Evolutionary conservation across 2,329 filamentous ascomycete species (phyloP), one percentile per base, ranked within the genome.

Genomic region (Colletotrichum sansevieriae): DNA sequence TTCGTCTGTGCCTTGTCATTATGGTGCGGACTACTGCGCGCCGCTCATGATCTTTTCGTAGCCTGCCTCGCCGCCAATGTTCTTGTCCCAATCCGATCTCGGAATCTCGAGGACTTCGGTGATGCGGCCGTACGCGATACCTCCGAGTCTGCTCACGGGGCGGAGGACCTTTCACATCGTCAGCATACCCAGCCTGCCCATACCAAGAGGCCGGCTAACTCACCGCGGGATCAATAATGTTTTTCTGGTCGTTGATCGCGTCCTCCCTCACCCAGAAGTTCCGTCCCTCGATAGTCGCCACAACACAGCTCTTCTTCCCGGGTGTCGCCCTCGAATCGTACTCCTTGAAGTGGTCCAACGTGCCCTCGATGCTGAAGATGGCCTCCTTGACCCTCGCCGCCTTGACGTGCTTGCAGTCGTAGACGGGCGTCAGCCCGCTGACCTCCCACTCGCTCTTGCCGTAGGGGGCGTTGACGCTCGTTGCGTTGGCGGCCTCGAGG

Each of bases 251-350:
- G 74, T 97, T 93, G 70, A 97, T 83, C 2, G 94, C 94, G 80
- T 98, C 95, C 77, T 97, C 93, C 61, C 95, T 83, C 2, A 90
- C 94, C 94, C 95, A 98, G 76, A 98, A 97, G 33, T 91, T 85
- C 39, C 92, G 90, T 0, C 94, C 95, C 81, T 98, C 94, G 12
- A 98, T 84, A 39, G 97, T 86, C 2, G 88, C 91, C 71, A 97
- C 76, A 4, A 91, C 90, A 1, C 91, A 89, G 1, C 91, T 91
- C 83, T 90, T 94, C 81, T 90, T 91, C 2, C 92, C 94, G 0
- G 91, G 91, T 2, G 82, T 89, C 0, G 84, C 84, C 60, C 86
- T 85, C 78, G 90, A 93, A 78, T 95, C 91, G 81, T 93, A 97
- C 80, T 97, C 94, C 74, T 82, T 90, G 80, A 79, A 84, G 83